These are phyloP conservation scores for Corymbia citriodora DNA, from an alignment of 441 rosid species.

Conservation along the genomic window DNA sequence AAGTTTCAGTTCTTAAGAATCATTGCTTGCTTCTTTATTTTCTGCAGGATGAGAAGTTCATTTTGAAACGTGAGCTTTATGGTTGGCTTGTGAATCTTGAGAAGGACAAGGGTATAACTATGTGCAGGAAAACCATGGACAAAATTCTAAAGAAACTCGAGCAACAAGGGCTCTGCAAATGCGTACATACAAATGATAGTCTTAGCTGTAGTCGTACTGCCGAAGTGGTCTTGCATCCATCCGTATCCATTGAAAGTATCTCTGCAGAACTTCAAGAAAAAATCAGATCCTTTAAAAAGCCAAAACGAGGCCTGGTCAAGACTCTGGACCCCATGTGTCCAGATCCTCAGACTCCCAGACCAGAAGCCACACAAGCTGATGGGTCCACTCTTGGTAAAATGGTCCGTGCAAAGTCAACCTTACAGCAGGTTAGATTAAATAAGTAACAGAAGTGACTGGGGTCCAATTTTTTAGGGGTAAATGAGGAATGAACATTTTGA, in stretches of 20 bases:
- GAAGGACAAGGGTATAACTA: constrained; percentile 57
- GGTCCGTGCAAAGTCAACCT: constrained; percentile 59
- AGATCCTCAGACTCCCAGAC: constrained; percentile 43
- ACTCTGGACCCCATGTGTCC: constrained; percentile 37
- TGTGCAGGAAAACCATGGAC: constrained; percentile 83
- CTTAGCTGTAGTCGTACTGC: constrained; percentile 51
- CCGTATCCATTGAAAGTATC: constrained; percentile 16
- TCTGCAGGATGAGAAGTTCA: constrained; percentile 70
- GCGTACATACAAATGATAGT: constrained; percentile 54
- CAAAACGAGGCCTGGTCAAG: constrained; percentile 39
- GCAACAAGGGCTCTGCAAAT: constrained; percentile 78
- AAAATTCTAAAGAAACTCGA: constrained; percentile 77
- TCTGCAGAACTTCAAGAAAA: constrained; percentile 11
- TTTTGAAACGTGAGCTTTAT: constrained; percentile 75
- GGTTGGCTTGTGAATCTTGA: constrained; percentile 86
- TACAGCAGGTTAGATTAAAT: not conserved
- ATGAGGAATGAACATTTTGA: not conserved
- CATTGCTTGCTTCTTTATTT: constrained; percentile 16
- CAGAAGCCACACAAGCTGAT: constrained; percentile 82
- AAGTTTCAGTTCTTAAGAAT: not conserved
- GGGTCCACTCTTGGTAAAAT: constrained; percentile 91
- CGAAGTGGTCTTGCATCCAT: constrained; percentile 76
- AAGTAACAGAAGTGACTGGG: not conserved
- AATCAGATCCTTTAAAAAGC: constrained; percentile 40
- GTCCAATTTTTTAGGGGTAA: not conserved